These are phyloP conservation scores for Clavispora asparagi DNA, from an alignment of 805 yeast genomes.

Conservation along the genomic window DNA sequence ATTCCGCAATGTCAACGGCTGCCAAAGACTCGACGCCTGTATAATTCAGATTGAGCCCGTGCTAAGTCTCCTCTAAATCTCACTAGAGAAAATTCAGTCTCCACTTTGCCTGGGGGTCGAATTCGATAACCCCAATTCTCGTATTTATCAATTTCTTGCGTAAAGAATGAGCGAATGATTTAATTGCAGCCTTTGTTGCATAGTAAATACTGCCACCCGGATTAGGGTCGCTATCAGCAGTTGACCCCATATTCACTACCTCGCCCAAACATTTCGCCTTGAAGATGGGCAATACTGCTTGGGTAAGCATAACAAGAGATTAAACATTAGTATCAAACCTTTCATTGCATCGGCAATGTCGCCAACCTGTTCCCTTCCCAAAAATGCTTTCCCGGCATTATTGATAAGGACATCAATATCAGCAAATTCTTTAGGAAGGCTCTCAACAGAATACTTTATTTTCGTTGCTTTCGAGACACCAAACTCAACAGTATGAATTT, in stretches of 20 bases:
- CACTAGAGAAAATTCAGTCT: conserved; percentile 66
- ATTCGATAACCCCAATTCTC: conserved; percentile 63
- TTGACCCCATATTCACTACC: conserved; percentile 69
- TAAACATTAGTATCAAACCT: conserved; percentile 87
- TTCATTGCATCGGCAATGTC: conserved; percentile 47
- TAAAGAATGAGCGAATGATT: conserved; percentile 64
- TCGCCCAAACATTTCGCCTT: conserved; percentile 67
- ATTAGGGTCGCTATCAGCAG: conserved; percentile 75
- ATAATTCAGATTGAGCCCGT: conserved; percentile 62
- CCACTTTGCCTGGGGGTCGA: conserved; percentile 83
- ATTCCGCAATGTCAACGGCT: conserved; percentile 72
- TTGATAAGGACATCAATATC: conserved; percentile 65
- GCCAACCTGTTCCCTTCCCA: conserved; percentile 75
- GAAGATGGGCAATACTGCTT: conserved; percentile 67
- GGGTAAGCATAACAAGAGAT: conserved; percentile 81
- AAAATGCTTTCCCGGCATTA: conserved; percentile 76
- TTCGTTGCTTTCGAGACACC: conserved; percentile 39
- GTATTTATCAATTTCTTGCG: conserved; percentile 75
- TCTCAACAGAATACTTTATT: conserved; percentile 44
- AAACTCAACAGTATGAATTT: conserved; percentile 54
- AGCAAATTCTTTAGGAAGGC: conserved; percentile 54
- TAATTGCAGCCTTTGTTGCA: conserved; percentile 68
- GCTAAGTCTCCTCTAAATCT: conserved; percentile 59
- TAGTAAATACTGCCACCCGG: conserved; percentile 78
- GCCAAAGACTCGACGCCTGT: conserved; percentile 62